phyloP scores from a whole-genome alignment of 2,329 filamentous ascomycete genomes.

The Thielaviopsis ethacetica region DNA sequence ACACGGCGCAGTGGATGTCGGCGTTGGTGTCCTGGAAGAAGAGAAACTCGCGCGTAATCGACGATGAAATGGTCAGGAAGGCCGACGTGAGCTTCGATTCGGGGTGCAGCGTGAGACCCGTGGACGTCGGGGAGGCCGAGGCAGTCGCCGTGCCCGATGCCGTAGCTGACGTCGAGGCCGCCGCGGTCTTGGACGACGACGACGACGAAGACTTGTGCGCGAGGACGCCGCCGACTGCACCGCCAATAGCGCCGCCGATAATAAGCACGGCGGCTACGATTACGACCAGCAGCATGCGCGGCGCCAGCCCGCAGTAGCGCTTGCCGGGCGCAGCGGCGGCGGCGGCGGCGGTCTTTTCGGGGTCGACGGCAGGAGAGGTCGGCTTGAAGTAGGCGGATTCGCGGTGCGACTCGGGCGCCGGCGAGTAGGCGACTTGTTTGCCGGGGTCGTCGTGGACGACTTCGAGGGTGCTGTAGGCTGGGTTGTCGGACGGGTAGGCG shows the following conservation, averaged over 20 bases:
- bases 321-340: not conserved
- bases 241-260: not conserved
- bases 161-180: not conserved
- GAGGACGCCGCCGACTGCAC: not conserved
- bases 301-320: not conserved
- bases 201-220: not conserved
- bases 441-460: not conserved
- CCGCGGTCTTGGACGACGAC: not conserved
- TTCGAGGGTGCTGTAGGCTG: not conserved
- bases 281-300: not conserved
- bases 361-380: not conserved
- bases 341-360: not conserved
- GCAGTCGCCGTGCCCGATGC: not conserved
- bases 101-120: not conserved
- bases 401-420: not conserved
- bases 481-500: not conserved
- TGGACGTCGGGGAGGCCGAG: not conserved
- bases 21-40: not conserved
- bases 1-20: not conserved
- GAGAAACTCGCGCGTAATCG: not conserved
- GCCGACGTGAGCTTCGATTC: not conserved
- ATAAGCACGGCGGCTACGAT: not conserved
- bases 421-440: not conserved
- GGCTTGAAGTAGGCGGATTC: no score
- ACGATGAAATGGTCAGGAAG: not conserved